Base-by-base conservation (phyloP, 768 basidiomycete species). In the Termitomyces titanicus region DNA sequence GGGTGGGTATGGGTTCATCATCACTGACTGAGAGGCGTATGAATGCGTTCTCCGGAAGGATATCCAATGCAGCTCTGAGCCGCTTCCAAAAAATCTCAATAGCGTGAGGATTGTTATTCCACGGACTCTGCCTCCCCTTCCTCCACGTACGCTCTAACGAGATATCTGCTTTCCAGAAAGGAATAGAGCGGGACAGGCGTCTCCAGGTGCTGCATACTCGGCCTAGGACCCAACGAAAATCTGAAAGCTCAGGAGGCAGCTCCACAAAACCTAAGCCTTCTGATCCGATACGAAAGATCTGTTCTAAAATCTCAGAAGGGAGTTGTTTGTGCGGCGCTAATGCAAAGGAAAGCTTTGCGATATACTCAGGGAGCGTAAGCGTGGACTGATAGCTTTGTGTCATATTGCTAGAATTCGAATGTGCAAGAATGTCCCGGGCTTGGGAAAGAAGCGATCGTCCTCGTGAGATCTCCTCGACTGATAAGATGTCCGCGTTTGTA, bases 251-350 rank as follows among this genome's bases (percentile, higher is more conserved):
- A 43, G 42, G 42, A 11, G 42, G 42, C 18, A 43, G 9, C 22
- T 24, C 20, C 27, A 29, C 37, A 18, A 1, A 6, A 20, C 15
- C 48, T 49, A 24, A 24, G 1, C 9, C 6, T 24, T 33, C 44
- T 34, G 48, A 55, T 25, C 34, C 49, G 47, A 10, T 45, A 40
- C 42, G 54, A 42, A 47, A 47, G 22, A 47, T 22, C 18, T 34
- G 29, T 33, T 47, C 46, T 4, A 47, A 10, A n/a, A 47, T 27
- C 27, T 47, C 31, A 2, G 27, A 33, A 18, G 46, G 46, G n/a
- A 47, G n/a, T n/a, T n/a, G n/a, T n/a, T n/a, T n/a, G n/a, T n/a
- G n/a, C n/a, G n/a, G n/a, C n/a, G 45, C 43, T 10, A 17, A 27
- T 44, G 43, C 43, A 24, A 44, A 4, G 25, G 43, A 44, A 12